Percentiles rank a stretch among this genome's conserved stretches.
Conservation (phyloP, 441 rosid species). For the Adansonia grandidieri region DNA sequence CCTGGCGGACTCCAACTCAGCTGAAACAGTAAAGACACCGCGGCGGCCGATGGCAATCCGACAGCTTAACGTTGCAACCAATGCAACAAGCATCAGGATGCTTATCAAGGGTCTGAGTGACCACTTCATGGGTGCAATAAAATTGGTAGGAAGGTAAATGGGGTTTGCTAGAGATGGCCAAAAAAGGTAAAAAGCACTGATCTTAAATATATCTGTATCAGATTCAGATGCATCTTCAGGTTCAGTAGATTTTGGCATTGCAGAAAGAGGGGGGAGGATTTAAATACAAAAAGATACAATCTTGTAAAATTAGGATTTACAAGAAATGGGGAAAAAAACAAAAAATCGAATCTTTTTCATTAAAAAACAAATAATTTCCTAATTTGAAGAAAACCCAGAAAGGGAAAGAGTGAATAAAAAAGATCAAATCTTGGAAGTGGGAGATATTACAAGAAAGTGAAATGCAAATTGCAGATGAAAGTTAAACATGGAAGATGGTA, state of each 20-base stretch:
- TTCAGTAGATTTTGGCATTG: slow-evolving; percentile 25
- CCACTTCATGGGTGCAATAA: slow-evolving; percentile 58
- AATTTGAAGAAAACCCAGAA: slow-evolving; percentile 8
- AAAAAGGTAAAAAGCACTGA: slow-evolving; percentile 24
- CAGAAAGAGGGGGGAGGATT: not conserved
- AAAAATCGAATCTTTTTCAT: not conserved
- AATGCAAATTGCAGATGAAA: slow-evolving; percentile 31
- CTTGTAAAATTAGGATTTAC: not conserved
- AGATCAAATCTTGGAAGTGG: slow-evolving; percentile 7
- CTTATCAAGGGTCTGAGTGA: slow-evolving; percentile 68
- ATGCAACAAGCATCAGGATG: slow-evolving; percentile 54
- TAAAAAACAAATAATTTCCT: not conserved
- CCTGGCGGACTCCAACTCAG: slow-evolving; percentile 37
- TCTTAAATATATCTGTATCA: slow-evolving; percentile 26
- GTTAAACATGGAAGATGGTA: slow-evolving; percentile 15
- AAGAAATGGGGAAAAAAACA: not conserved
- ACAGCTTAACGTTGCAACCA: slow-evolving; percentile 61
- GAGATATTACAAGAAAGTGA: slow-evolving; percentile 34
- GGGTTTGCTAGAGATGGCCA: slow-evolving; percentile 37
- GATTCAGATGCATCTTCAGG: slow-evolving; percentile 39
- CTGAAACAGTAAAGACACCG: slow-evolving; percentile 37
- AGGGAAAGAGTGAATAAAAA: not conserved
- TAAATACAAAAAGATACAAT: not conserved
- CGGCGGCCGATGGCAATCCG: slow-evolving; percentile 52
- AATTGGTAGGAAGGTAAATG: slow-evolving; percentile 21